Conservation (phyloP, 495 filamentous ascomycete genomes). For the Penicillium fimorum region DNA sequence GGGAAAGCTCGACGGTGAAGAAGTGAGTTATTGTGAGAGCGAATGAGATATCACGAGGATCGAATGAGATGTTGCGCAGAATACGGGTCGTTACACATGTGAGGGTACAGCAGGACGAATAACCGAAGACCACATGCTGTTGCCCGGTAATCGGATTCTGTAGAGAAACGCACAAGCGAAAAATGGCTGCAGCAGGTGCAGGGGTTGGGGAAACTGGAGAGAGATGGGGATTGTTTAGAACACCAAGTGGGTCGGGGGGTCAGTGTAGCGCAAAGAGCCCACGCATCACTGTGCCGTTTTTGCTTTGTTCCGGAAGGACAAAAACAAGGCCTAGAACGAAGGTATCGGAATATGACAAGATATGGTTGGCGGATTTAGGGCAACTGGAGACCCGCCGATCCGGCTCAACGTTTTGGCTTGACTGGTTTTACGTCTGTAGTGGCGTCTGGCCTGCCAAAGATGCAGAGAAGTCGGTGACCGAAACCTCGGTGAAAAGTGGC, state of each 20-base stretch:
- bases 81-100: conserved; percentile 38
- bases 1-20: conserved; percentile 25
- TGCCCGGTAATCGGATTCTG: conserved; percentile 11
- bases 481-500: conserved; percentile 29
- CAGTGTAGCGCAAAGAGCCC: conserved; percentile 21
- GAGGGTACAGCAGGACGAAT: conserved; percentile 38
- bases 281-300: conserved; percentile 19
- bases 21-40: conserved; percentile 16
- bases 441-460: conserved; percentile 19
- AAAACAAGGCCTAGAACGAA: conserved; percentile 39
- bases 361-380: conserved; percentile 28
- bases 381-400: conserved; percentile 29
- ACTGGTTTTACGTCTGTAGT: conserved; percentile 20
- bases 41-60: conserved; percentile 20
- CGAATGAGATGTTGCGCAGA: conserved; percentile 33
- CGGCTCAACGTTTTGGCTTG: conserved; percentile 33
- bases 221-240: conserved; percentile 17
- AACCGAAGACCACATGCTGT: conserved; percentile 46
- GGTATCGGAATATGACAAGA: conserved; percentile 12
- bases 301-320: conserved; percentile 24
- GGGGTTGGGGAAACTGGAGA: conserved; percentile 16
- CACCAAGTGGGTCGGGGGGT: conserved; percentile 14
- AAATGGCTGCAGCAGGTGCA: conserved; percentile 20
- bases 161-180: conserved; percentile 14
- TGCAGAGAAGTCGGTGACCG: conserved; percentile 33